These are phyloP conservation scores for Cicer chorassanicum DNA, from an alignment of 306 rosid genomes.

Conservation along the genomic window DNA sequence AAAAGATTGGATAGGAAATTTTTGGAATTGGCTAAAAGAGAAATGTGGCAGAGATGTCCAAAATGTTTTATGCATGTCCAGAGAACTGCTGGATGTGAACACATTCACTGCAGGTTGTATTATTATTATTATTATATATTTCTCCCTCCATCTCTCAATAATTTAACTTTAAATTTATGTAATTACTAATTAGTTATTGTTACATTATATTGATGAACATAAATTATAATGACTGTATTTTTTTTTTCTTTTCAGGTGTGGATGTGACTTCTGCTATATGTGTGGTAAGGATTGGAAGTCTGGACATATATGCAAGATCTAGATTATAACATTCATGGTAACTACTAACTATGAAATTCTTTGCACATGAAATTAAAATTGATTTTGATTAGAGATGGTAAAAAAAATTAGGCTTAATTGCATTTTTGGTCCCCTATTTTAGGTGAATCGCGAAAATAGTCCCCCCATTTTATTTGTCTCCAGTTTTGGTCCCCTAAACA, in stretches of 20 bases:
- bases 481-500: too few relatives aligned
- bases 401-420: neutral
- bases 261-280: constrained; percentile 23
- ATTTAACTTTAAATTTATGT: too few relatives aligned
- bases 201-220: neutral
- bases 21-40: constrained; percentile 2
- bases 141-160: too few relatives aligned
- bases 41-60: constrained; percentile 36
- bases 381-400: neutral
- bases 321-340: neutral
- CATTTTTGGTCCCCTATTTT: too few relatives aligned
- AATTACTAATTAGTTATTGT: too few relatives aligned
- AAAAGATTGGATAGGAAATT: neutral
- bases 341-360: neutral
- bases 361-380: neutral
- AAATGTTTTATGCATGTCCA: constrained; percentile 5
- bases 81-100: constrained; percentile 9
- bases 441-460: too few relatives aligned
- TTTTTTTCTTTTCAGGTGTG: constrained; percentile 21
- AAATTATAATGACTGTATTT: neutral
- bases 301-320: neutral
- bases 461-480: too few relatives aligned
- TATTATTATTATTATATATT: neutral
- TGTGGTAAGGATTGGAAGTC: constrained; percentile 2
- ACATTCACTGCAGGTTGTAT: constrained; percentile 24